Base-by-base conservation (phyloP, 108 stramenopile species). In the Cyclostephanos invisitatus region DNA sequence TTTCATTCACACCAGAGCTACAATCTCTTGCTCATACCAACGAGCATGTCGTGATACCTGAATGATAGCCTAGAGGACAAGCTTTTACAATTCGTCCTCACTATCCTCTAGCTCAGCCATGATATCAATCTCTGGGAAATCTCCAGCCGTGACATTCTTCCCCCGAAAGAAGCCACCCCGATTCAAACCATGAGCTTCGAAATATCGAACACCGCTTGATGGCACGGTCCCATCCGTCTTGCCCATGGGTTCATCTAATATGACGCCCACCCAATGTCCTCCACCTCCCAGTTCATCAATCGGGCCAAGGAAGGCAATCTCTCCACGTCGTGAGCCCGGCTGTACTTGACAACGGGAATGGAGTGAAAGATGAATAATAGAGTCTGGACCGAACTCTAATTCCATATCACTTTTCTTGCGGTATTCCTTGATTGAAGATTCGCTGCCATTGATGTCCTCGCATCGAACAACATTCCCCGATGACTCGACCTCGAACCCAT, bases 171-270 rank as follows among this genome's bases (percentile, higher is more conserved):
- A 92, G 7, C 89, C 87, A 44, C 87, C 94, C 61, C 84, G 77
- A 60, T 71, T 75, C 5, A 72, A 40, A 21, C 82, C 78, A 5
- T 66, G 70, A 18, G 87, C 87, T 55, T 91, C 89, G 82, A 95
- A 92, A 81, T 91, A 91, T 22, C 74, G 72, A 12, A 68, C 75
- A 47, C 69, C 70, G 69, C 48, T 70, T 28, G 62, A 67, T 47
- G 73, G 74, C 40, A 86, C 85, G n/a, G 85, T 90, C 6, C 98
- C 97, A 79, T 98, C 91, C 2, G 87, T 89, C 42, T 91, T 91
- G 10, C 92, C 92, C 25, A 89, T 80, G 8, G 98, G 98, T 80
- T 99, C 98, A 82, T 99, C 98, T 56, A 99, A 96, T 6, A 76
- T 72, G 42, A 99, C 89, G 14, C 98, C 98, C 6, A 97, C 90